Conservation (phyloP, 495 filamentous ascomycete species). For the Margaritispora aquatica region DNA sequence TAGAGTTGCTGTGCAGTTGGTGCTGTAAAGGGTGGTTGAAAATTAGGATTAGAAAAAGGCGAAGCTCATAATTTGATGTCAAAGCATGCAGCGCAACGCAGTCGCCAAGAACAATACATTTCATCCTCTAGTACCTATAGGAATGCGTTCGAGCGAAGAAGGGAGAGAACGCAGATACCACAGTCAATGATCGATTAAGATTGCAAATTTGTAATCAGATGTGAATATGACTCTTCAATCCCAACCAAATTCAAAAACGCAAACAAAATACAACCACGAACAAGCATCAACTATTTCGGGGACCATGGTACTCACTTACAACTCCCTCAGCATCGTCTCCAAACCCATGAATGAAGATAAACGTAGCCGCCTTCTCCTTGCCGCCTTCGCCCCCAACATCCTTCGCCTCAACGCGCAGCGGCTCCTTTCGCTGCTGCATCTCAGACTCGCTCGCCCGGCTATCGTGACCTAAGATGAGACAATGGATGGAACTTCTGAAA, state of each 20-base stretch:
- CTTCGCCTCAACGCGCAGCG: not conserved
- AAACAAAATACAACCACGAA: not conserved
- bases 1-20: too few species aligned
- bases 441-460: not conserved
- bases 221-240: too few species aligned
- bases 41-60: too few species aligned
- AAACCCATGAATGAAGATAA: conserved; percentile 39
- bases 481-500: not conserved
- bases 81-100: not conserved
- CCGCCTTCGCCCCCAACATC: not conserved
- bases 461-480: not conserved
- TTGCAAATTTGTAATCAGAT: too few species aligned
- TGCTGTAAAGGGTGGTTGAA: not conserved
- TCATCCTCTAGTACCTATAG: too few species aligned
- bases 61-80: too few species aligned
- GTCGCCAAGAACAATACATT: not conserved
- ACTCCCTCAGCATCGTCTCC: conserved; percentile 36
- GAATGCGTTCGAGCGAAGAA: too few species aligned
- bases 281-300: not conserved
- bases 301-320: conserved; percentile 28
- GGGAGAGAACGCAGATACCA: too few species aligned
- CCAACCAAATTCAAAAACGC: conserved; percentile 23
- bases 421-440: not conserved
- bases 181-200: too few species aligned
- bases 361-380: conserved; percentile 24